Conservation (phyloP, 345 rosid genomes). For the Lepidium didymum region DNA sequence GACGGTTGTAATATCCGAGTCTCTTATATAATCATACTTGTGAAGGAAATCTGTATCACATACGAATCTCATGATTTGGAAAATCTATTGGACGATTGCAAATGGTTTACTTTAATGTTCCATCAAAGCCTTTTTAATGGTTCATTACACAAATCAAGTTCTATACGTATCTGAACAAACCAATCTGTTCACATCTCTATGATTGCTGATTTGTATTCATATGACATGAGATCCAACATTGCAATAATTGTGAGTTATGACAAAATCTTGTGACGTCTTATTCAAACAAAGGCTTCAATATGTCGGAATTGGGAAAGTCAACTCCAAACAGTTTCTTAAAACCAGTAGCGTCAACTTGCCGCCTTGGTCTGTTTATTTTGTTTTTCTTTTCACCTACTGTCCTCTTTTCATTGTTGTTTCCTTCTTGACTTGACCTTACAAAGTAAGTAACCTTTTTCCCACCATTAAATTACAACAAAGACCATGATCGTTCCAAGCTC, state of each 20-base stretch:
- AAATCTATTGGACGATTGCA: conserved; percentile 13
- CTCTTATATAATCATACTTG: conserved; percentile 18
- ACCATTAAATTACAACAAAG: neutral
- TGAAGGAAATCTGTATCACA: conserved; percentile 22
- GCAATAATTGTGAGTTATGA: neutral
- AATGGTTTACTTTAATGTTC: conserved; percentile 14
- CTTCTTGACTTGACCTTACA: conserved; percentile 8
- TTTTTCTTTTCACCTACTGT: conserved; percentile 4
- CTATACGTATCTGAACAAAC: neutral
- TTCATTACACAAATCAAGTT: neutral
- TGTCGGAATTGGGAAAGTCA: conserved; percentile 8
- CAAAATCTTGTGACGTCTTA: neutral
- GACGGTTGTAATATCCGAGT: conserved; percentile 16
- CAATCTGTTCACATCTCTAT: neutral
- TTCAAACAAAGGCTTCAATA: neutral
- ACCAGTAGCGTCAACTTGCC: conserved; percentile 14
- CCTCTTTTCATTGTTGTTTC: conserved; percentile 24
- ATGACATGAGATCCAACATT: neutral
- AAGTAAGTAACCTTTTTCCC: conserved; percentile 9
- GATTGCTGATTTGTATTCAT: neutral
- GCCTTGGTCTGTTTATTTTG: neutral
- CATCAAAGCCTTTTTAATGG: neutral
- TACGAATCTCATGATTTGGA: neutral
- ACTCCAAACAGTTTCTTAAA: too few species aligned
- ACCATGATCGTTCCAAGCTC: conserved; percentile 11